Base-by-base conservation (phyloP, 345 rosid species). In the Psidium friedrichsthalianum region DNA sequence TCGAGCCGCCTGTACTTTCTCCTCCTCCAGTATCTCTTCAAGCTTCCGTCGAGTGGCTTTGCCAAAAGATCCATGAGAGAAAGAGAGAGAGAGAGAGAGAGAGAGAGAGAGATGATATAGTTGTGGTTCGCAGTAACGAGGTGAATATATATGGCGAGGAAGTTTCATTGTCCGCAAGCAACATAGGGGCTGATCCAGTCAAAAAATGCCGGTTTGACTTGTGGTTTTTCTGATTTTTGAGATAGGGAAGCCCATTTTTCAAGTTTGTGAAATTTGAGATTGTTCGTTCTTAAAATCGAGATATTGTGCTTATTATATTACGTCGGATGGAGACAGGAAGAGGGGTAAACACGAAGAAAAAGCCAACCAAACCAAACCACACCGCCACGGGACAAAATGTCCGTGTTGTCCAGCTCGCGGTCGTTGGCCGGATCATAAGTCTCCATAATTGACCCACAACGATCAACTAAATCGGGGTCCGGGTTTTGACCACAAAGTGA, bases 11-110 rank as follows among this genome's bases (percentile, higher is more conserved):
- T 53, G 85, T 86, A 83, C 52, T 86, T 58, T 74, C 78, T 82
- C 83, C 85, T 56, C 56, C 76, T 54, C 85, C 74, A 83, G 88
- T 83, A 57, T 42, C 85, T 76, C 85, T 51, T 86, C 52, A 83
- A 21, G 83, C 83, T 57, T 22, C 85, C 58, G 6, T 74, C 52
- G 40, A 76, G 27, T 3, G 88, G 74, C 55, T 16, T 74, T 55
- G 32, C 56, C 51, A 74, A 11, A 18, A 74, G 24, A 25, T 86
- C 88, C 88, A 86, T 86, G 4, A 21, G 36, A 51, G 55, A n/a
- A 55, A 14, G 29, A 40, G 54, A 36, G 59, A 32, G 42, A 58
- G 49, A 83, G 27, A 20, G 32, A 49, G 52, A 14, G 29, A 40
- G 54, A 36, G 59, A 32, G 42, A 58, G 49, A 83, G 27, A 20